Evolutionary conservation across 768 basidiomycete genomes (phyloP).

Genomic region (Lentinus brumalis): DNA sequence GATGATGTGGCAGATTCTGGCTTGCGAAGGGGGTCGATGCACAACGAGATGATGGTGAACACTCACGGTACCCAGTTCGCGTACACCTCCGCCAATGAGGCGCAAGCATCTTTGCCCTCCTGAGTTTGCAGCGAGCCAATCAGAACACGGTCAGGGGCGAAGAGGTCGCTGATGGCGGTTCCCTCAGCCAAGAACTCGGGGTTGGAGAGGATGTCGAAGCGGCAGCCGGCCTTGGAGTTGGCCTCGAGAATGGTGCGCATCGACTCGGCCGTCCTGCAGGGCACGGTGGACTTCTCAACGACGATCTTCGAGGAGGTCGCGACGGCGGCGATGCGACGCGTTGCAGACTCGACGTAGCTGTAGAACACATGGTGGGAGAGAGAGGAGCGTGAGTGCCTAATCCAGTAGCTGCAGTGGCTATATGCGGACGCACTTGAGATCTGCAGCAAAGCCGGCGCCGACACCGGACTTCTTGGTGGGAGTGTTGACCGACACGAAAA

Average conservation of each 20-base stretch:
- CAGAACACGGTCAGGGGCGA: constrained; percentile 90
- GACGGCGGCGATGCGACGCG: constrained; percentile 91
- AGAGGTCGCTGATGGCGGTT: constrained; percentile 90
- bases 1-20: background rate
- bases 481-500: constrained; percentile 98
- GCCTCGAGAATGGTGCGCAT: constrained; percentile 99
- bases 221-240: constrained; percentile 89
- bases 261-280: constrained; percentile 97
- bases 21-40: background rate
- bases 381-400: background rate
- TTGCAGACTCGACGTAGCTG: constrained; percentile 97
- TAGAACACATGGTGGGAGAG: background rate
- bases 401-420: background rate
- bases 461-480: constrained; percentile 98
- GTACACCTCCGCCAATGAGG: constrained; percentile 78
- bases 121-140: constrained; percentile 93
- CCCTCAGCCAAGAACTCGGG: constrained; percentile 99
- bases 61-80: constrained; percentile 95
- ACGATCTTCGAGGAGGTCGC: constrained; percentile 95
- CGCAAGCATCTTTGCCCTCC: constrained; percentile 83
- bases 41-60: background rate
- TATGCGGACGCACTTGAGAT: constrained; percentile 79
- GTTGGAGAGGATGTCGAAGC: constrained; percentile 98
- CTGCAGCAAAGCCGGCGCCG: constrained; percentile 97
- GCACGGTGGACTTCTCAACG: constrained; percentile 98